These are phyloP conservation scores for Delonix regia DNA, from an alignment of 306 rosid species.

Conservation along the genomic window DNA sequence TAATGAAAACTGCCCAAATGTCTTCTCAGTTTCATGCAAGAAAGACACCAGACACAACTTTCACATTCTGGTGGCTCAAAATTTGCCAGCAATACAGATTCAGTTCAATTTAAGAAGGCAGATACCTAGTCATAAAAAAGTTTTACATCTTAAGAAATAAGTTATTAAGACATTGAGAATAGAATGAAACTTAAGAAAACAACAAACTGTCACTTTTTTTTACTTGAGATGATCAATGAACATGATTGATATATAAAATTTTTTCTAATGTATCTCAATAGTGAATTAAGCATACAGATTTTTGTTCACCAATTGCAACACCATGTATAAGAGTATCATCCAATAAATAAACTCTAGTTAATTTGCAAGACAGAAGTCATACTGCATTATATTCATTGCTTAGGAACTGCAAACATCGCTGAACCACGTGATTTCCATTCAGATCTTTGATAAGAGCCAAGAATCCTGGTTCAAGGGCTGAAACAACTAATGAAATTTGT, in stretches of 20 bases:
- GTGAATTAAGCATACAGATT: conserved; percentile 2
- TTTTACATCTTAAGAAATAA: neutral
- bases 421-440: conserved; percentile 77
- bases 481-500: conserved; percentile 53
- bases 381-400: conserved; percentile 59
- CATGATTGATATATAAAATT: conserved; percentile 2
- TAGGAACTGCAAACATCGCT: conserved; percentile 63
- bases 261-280: neutral
- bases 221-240: conserved; percentile 10
- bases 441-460: conserved; percentile 63
- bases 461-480: conserved; percentile 69
- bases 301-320: neutral
- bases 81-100: neutral
- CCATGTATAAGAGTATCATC: conserved; percentile 11
- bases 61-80: neutral
- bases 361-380: conserved; percentile 6
- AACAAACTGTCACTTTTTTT: neutral
- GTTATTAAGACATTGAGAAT: neutral
- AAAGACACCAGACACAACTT: neutral
- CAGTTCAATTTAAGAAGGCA: neutral
- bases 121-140: neutral
- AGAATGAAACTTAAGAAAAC: neutral
- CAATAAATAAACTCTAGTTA: neutral
- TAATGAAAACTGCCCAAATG: neutral
- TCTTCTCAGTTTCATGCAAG: neutral